phyloP scores from a whole-genome alignment of 164 flowering plant species.

The Santalum album region DNA sequence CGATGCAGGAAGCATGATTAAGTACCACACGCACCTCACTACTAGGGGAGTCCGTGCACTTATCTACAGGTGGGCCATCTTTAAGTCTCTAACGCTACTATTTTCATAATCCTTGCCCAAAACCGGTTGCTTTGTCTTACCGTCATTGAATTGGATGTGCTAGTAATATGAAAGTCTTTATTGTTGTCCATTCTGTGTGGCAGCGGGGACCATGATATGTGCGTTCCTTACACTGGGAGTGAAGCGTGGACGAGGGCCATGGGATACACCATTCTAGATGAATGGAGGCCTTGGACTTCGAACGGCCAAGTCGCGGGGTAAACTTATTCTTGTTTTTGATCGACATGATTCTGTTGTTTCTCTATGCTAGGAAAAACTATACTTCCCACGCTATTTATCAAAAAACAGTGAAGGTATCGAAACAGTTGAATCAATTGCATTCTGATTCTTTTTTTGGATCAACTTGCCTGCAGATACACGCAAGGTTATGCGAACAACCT shows the following conservation, averaged over 20 bases:
- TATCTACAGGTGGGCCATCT: constrained; percentile 53
- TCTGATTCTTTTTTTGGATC: too few species aligned
- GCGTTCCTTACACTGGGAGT: constrained; percentile 87
- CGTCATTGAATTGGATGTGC: too few species aligned
- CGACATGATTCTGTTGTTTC: neutral
- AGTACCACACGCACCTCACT: constrained; percentile 79
- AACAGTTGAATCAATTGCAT: too few species aligned
- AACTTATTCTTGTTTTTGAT: neutral
- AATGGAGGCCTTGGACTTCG: constrained; percentile 82
- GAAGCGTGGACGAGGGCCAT: constrained; percentile 89
- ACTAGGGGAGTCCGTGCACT: constrained; percentile 65
- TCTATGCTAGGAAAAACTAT: too few species aligned
- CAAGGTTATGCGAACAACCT: constrained; percentile 81
- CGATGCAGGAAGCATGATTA: constrained; percentile 93
- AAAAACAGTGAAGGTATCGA: too few species aligned
- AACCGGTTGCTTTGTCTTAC: too few species aligned
- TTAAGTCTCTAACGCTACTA: neutral
- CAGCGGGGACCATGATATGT: constrained; percentile 99
- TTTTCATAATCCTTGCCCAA: neutral
- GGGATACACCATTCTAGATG: constrained; percentile 61
- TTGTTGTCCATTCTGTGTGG: constrained; percentile 5
- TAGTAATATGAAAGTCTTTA: too few species aligned
- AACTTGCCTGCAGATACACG: constrained; percentile 41
- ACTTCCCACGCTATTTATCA: too few species aligned
- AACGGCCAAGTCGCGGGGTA: constrained; percentile 84